Conservation (phyloP, 1,139 yeast genomes). For the Magnusiomyces suaveolens region DNA sequence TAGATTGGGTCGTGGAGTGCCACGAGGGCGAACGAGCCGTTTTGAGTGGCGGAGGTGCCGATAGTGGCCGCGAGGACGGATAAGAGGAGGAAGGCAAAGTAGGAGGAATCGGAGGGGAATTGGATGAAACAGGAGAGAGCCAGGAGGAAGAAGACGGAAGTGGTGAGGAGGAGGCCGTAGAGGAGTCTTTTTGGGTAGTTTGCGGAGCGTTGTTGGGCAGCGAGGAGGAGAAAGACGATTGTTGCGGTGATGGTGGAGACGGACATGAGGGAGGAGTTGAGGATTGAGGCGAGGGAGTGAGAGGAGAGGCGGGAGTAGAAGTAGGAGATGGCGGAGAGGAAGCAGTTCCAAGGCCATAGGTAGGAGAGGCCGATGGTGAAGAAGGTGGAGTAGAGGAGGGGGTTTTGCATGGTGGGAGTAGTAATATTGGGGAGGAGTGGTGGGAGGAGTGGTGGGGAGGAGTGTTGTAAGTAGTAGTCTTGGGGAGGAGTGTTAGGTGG, state of each 20-base stretch:
- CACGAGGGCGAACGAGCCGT: conserved; percentile 82
- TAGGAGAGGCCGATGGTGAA: conserved; percentile 24
- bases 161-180: conserved; percentile 50
- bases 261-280: conserved; percentile 83
- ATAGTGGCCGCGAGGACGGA: conserved; percentile 37
- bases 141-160: conserved; percentile 42
- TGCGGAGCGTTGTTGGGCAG: conserved; percentile 56
- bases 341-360: conserved; percentile 96
- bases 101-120: conserved; percentile 36
- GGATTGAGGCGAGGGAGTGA: conserved; percentile 34
- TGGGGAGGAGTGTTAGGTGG: too few species aligned
- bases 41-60: conserved; percentile 65
- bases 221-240: conserved; percentile 48
- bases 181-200: conserved; percentile 52
- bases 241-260: conserved; percentile 69
- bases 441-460: too few species aligned
- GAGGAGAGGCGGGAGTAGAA: conserved; percentile 46
- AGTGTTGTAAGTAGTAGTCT: too few species aligned
- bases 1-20: conserved; percentile 68
- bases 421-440: too few species aligned
- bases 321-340: conserved; percentile 76
- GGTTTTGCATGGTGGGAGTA: too few species aligned
- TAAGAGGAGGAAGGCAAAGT: conserved; percentile 37
- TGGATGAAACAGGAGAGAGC: conserved; percentile 31
- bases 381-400: too few species aligned